A percentile compares a stretch with the other conserved stretches of the same genome.
phyloP scores from a whole-genome alignment of 2,329 filamentous ascomycete species.

The Aureobasidium lini region DNA sequence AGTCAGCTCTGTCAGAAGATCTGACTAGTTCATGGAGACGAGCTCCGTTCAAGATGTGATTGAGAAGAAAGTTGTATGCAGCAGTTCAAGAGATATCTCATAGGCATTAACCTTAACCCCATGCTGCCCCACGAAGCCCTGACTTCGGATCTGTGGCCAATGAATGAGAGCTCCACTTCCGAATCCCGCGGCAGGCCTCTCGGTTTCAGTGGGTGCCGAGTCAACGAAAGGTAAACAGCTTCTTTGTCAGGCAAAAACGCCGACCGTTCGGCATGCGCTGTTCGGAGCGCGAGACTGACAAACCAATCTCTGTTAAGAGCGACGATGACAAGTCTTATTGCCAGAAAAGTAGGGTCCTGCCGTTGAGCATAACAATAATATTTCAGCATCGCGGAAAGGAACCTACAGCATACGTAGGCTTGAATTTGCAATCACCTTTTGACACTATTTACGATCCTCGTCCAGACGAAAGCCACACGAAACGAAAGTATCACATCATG shows the following conservation, averaged over 20 bases:
- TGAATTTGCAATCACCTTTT: background rate
- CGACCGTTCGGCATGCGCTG: background rate
- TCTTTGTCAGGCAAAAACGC: background rate
- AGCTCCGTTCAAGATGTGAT: no score
- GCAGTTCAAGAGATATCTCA: no score
- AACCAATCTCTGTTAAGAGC: background rate
- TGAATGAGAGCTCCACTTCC: background rate
- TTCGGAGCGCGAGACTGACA: slow-evolving; percentile 2
- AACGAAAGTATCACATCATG: background rate
- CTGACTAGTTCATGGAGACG: background rate
- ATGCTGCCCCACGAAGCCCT: background rate
- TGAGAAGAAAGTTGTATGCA: no score
- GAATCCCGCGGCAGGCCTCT: background rate
- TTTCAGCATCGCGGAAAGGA: background rate
- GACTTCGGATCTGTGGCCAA: background rate
- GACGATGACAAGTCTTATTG: background rate
- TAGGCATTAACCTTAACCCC: background rate
- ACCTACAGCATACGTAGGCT: background rate
- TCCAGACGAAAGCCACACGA: background rate
- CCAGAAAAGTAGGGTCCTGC: background rate
- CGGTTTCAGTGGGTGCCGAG: background rate
- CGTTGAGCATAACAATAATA: background rate
- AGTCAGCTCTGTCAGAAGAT: no score
- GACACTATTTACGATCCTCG: no score
- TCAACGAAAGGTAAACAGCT: background rate